Percentiles rank a stretch among this genome's conserved stretches.
These are phyloP conservation scores for Gastrolobium bilobum DNA, from an alignment of 306 rosid genomes.

Conservation along the genomic window DNA sequence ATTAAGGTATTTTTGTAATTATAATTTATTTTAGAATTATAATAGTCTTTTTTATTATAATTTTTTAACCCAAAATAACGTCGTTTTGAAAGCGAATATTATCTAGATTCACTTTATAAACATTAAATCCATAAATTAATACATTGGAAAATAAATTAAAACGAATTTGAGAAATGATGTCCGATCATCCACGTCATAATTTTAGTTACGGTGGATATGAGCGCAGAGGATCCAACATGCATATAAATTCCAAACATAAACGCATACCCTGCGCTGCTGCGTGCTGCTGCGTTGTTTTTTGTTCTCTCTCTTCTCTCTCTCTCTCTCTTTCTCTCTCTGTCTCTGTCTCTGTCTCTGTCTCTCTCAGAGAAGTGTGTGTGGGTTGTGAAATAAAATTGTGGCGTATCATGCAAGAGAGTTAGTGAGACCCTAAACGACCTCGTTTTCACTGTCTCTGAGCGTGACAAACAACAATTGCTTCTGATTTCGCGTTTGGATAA, in stretches of 20 bases:
- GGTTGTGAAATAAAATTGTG: neutral
- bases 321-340: no score
- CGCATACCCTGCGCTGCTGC: no score
- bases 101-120: no score
- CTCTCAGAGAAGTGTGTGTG: neutral
- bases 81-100: no score
- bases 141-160: neutral
- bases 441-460: neutral
- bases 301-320: no score
- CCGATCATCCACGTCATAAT: neutral
- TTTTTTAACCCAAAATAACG: no score
- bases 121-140: neutral
- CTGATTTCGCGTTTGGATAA: constrained; percentile 36
- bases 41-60: no score
- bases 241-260: neutral
- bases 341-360: neutral
- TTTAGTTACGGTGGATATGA: neutral
- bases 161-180: neutral
- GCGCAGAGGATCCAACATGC: constrained; percentile 3
- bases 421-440: neutral
- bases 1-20: no score
- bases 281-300: no score
- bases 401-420: neutral
- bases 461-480: no score
- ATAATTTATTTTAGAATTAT: no score